These are phyloP conservation scores for Nigrograna mackinnonii DNA, from an alignment of 2,329 filamentous ascomycete genomes.

Conservation along the genomic window DNA sequence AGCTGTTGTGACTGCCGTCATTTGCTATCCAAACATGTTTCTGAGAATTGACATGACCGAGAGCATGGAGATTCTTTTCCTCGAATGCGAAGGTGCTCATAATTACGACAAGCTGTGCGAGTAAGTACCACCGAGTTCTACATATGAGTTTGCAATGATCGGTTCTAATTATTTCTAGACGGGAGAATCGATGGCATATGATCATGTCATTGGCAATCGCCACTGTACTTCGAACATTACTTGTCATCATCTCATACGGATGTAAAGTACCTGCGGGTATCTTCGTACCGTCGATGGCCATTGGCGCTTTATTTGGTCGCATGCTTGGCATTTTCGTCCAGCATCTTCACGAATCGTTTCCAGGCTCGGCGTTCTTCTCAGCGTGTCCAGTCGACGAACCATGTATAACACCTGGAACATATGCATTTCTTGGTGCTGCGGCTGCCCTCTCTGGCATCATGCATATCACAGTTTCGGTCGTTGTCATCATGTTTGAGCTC, in stretches of 20 bases:
- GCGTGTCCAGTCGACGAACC: constrained; percentile 88
- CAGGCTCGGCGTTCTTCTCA: constrained; percentile 81
- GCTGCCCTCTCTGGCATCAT: constrained; percentile 94
- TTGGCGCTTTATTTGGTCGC: constrained; percentile 91
- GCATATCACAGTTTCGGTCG: constrained; percentile 95
- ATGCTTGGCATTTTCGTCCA: constrained; percentile 95
- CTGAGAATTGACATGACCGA: constrained; percentile 98
- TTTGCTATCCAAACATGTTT: constrained; percentile 98
- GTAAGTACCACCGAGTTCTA: no score
- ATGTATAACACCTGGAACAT: constrained; percentile 96
- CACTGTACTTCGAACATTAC: constrained; percentile 76
- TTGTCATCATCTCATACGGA: constrained; percentile 95
- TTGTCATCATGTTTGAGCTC: constrained; percentile 99
- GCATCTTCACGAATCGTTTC: constrained; percentile 81
- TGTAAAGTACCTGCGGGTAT: constrained; percentile 98
- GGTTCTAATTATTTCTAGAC: constrained; percentile 39
- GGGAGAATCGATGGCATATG: constrained; percentile 74
- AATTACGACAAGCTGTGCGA: constrained; percentile 92
- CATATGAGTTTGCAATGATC: no score
- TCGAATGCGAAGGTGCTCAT: constrained; percentile 86
- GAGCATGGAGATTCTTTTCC: constrained; percentile 97
- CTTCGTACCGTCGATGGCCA: constrained; percentile 97
- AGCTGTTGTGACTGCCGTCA: constrained; percentile 79
- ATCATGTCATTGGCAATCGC: constrained; percentile 77
- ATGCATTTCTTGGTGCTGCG: constrained; percentile 91